phyloP scores from a whole-genome alignment of 352 stramenopile species.

The Pythium sp. region DNA sequence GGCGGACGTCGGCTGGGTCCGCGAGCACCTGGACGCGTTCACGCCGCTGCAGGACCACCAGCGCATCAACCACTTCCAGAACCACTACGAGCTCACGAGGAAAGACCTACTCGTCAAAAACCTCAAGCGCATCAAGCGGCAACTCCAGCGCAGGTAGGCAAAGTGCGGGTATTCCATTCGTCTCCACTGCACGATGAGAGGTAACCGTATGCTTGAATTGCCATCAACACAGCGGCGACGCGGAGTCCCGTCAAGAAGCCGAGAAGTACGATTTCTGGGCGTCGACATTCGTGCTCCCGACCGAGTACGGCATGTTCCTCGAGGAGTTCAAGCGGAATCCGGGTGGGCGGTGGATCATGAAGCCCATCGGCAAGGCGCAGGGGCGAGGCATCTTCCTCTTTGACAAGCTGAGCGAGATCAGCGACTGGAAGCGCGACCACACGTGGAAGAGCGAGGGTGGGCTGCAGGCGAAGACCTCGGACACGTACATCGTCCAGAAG shows the following conservation, averaged over 20 bases:
- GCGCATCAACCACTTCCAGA: slow-evolving; percentile 92
- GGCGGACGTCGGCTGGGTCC: slow-evolving; percentile 83
- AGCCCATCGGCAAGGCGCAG: slow-evolving; percentile 85
- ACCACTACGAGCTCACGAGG: slow-evolving; percentile 91
- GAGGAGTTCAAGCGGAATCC: slow-evolving; percentile 65
- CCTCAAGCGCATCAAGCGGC: slow-evolving; percentile 86
- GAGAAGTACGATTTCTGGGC: slow-evolving; percentile 63
- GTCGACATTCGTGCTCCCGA: slow-evolving; percentile 83
- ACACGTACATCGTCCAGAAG: slow-evolving; percentile 70
- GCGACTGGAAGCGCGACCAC: slow-evolving; percentile 82
- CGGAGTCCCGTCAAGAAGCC: slow-evolving; percentile 30
- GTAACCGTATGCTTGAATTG: too few relatives aligned
- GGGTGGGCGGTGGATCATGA: slow-evolving; percentile 92
- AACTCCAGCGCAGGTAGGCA: slow-evolving; percentile 77
- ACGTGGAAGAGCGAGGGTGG: slow-evolving; percentile 41
- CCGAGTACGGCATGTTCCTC: slow-evolving; percentile 84
- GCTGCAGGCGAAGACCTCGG: slow-evolving; percentile 40
- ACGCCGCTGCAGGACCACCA: slow-evolving; percentile 62
- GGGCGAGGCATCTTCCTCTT: slow-evolving; percentile 87
- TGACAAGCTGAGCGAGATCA: slow-evolving; percentile 85
- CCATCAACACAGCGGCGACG: slow-evolving; percentile 25
- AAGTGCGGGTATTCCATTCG: too few relatives aligned
- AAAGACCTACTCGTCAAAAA: slow-evolving; percentile 92
- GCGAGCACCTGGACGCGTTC: slow-evolving; percentile 67
- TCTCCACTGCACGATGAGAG: too few relatives aligned